These are phyloP conservation scores for Candida pseudoglaebosa DNA, from an alignment of 805 yeast species.

Conservation along the genomic window DNA sequence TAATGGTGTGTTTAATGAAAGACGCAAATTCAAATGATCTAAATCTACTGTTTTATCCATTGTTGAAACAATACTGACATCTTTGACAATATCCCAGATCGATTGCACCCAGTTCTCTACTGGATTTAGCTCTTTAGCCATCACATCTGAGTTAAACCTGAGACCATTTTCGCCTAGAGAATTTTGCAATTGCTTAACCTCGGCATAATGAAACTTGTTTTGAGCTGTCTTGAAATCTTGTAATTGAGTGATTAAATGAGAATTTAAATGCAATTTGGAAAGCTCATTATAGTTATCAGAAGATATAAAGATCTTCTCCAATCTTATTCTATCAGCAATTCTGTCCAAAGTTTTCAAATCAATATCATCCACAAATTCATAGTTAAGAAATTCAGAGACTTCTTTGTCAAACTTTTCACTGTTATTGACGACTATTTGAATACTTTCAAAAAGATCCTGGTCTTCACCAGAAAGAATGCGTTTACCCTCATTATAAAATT, in stretches of 20 bases:
- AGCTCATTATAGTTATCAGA: conserved; percentile 24
- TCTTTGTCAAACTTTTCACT: conserved; percentile 23
- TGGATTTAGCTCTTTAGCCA: conserved; percentile 13
- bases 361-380: conserved; percentile 12
- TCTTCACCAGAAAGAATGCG: conserved; percentile 26
- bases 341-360: conserved; percentile 16
- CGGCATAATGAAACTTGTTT: conserved; percentile 15
- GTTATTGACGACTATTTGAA: conserved; percentile 19
- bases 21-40: conserved; percentile 15
- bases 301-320: conserved; percentile 21
- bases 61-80: conserved; percentile 15
- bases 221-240: conserved; percentile 8
- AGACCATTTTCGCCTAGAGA: conserved; percentile 20
- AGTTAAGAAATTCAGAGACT: conserved; percentile 15
- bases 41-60: conserved; percentile 13
- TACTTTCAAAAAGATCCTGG: conserved; percentile 26
- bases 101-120: conserved; percentile 23
- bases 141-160: conserved; percentile 11
- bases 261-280: conserved; percentile 22
- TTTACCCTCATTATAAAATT: conserved; percentile 26
- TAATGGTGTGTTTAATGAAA: conserved; percentile 16
- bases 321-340: conserved; percentile 16
- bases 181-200: conserved; percentile 19
- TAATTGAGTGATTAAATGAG: conserved; percentile 14
- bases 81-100: conserved; percentile 13